Evolutionary conservation across 495 filamentous ascomycete genomes (phyloP).

Genomic region (Xylaria grammica): DNA sequence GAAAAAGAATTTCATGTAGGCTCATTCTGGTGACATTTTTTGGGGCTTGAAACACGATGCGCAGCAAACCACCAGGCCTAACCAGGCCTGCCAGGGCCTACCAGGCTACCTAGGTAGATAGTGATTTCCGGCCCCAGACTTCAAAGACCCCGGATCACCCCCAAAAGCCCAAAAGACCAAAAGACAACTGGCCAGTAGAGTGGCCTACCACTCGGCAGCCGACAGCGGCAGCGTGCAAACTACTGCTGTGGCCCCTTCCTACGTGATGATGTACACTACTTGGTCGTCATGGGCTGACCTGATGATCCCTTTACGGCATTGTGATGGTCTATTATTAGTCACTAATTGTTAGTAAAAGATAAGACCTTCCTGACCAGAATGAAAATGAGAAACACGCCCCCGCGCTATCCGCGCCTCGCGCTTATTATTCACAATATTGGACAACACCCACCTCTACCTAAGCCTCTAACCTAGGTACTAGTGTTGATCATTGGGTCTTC

Average conservation of each 20-base stretch:
- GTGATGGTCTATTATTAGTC: constrained; percentile 21
- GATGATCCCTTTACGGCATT: constrained; percentile 3
- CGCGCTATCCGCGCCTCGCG: constrained; percentile 19
- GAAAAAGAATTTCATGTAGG: constrained; percentile 4
- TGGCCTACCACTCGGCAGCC: constrained; percentile 6
- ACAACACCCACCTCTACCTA: too few species aligned
- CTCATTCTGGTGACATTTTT: constrained; percentile 3
- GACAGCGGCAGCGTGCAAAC: constrained; percentile 8
- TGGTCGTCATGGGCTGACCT: constrained; percentile 3
- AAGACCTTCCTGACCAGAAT: not conserved
- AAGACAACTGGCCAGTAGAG: not conserved
- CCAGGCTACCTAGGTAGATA: too few species aligned
- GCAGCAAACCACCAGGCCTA: not conserved
- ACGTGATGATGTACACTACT: not conserved
- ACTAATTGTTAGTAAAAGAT: not conserved
- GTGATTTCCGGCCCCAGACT: constrained; percentile 10
- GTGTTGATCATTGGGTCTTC: constrained; percentile 1
- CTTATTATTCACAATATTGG: not conserved
- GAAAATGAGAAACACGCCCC: not conserved
- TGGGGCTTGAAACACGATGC: constrained; percentile 1
- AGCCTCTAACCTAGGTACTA: too few species aligned
- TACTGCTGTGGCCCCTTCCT: constrained; percentile 6
- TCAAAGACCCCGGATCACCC: constrained; percentile 4
- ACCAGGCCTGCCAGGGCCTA: too few species aligned
- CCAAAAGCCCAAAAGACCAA: not conserved